These are phyloP conservation scores for Canavalia ensiformis DNA, from an alignment of 306 rosid species.

Conservation along the genomic window DNA sequence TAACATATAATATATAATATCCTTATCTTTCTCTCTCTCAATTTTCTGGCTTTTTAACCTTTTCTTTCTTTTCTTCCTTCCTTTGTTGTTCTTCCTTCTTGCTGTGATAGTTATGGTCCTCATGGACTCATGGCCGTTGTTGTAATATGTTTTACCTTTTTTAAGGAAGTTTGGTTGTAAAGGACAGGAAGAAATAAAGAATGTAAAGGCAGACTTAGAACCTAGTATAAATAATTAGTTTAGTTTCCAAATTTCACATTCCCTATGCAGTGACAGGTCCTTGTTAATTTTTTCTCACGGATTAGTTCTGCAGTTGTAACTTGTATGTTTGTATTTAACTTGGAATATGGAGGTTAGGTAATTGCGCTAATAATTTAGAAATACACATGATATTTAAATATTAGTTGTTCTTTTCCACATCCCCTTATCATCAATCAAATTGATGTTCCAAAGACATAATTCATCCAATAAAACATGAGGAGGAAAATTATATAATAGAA, in stretches of 20 bases:
- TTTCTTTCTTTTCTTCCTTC: conserved; percentile 46
- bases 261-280: conserved; percentile 5
- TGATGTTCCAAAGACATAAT: conserved; percentile 4
- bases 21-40: neutral
- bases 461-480: neutral
- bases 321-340: neutral
- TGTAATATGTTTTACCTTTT: conserved; percentile 12
- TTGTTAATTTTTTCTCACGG: neutral
- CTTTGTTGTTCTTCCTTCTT: conserved; percentile 23
- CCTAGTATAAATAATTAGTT: conserved; percentile 2
- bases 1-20: conserved; percentile 3
- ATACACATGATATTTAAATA: neutral
- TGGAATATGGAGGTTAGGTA: conserved; percentile 2
- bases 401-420: neutral
- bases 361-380: conserved; percentile 21
- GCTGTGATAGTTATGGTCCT: neutral
- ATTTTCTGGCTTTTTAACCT: conserved; percentile 21
- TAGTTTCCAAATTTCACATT: conserved; percentile 22
- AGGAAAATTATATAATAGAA: conserved; percentile 5
- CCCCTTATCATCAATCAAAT: neutral
- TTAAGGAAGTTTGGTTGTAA: neutral
- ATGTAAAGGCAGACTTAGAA: conserved; percentile 35
- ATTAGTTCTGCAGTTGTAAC: neutral
- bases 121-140: neutral
- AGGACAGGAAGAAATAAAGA: conserved; percentile 20